A percentile compares a stretch with the other conserved stretches of the same genome.
These are phyloP conservation scores for Groenewaldozyma auringiensis DNA, from an alignment of 1,139 yeast genomes.

Conservation along the genomic window DNA sequence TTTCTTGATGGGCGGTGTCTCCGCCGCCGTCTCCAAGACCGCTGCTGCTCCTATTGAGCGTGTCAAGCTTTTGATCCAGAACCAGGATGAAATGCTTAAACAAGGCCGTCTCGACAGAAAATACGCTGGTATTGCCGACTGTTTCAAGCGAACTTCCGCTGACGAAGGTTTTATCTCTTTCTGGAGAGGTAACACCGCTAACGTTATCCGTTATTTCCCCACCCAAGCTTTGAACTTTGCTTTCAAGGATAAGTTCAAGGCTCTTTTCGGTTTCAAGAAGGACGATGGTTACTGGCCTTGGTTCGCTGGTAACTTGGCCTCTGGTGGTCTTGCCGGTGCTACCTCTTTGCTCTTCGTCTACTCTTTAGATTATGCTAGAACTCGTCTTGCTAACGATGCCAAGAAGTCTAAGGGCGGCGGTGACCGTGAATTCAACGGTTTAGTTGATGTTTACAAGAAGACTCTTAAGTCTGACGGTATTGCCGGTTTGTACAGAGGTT, in stretches of 20 bases:
- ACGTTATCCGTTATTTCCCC: conserved; percentile 79
- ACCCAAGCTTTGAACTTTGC: conserved; percentile 81
- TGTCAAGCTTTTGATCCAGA: conserved; percentile 72
- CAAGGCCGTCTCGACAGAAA: conserved; percentile 64
- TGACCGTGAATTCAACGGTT: conserved; percentile 72
- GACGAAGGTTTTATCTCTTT: conserved; percentile 64
- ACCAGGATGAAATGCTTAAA: conserved; percentile 78
- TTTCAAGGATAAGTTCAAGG: conserved; percentile 76
- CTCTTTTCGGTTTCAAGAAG: conserved; percentile 69
- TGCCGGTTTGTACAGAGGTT: conserved; percentile 79
- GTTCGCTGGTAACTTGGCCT: conserved; percentile 75
- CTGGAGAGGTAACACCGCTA: conserved; percentile 86
- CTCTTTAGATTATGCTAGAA: conserved; percentile 78
- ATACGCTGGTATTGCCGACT: conserved; percentile 63
- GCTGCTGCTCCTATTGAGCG: conserved; percentile 84
- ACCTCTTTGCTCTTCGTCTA: conserved; percentile 66
- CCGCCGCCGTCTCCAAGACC: conserved; percentile 80
- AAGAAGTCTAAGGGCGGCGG: conserved; percentile 59
- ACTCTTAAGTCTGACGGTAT: conserved; percentile 69
- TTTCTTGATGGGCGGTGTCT: conserved; percentile 74
- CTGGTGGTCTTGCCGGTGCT: conserved; percentile 83
- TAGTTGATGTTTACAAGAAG: conserved; percentile 69
- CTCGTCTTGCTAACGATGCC: conserved; percentile 79
- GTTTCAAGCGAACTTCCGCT: conserved; percentile 65
- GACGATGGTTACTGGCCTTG: conserved; percentile 57